A percentile compares a stretch with the other conserved stretches of the same genome.
Evolutionary conservation across 2,329 filamentous ascomycete genomes (phyloP).

Genomic region (Chrysoporthe puriensis): DNA sequence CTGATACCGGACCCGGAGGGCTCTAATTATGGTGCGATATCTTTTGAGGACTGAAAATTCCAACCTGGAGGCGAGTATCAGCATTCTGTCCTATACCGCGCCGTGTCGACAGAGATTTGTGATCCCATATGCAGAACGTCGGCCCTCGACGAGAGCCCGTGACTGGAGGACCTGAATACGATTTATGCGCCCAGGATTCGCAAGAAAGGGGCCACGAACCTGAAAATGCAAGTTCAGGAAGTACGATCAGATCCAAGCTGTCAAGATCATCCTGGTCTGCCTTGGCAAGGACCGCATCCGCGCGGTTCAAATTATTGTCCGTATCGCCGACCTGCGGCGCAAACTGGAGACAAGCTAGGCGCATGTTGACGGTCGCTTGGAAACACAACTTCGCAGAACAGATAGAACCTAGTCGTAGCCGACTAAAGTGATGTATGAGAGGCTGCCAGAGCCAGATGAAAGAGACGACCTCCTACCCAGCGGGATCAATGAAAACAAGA

Average conservation of each 20-base stretch:
- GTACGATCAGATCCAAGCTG: constrained; percentile 68
- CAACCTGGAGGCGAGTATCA: constrained; percentile 57
- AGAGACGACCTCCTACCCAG: neutral
- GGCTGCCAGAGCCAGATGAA: neutral
- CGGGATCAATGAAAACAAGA: neutral
- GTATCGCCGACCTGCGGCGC: constrained; percentile 71
- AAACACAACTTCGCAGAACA: neutral
- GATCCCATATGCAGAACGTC: neutral
- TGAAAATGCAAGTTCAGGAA: constrained; percentile 77
- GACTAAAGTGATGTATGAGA: neutral
- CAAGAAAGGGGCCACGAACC: constrained; percentile 48
- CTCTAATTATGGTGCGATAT: constrained; percentile 73
- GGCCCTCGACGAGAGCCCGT: neutral
- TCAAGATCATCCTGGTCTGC: constrained; percentile 60
- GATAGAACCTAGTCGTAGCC: no score
- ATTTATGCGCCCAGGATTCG: no score
- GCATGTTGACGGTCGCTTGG: constrained; percentile 50
- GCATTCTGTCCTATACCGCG: neutral
- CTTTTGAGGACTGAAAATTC: constrained; percentile 71
- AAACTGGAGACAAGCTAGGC: constrained; percentile 73
- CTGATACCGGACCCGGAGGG: constrained; percentile 66
- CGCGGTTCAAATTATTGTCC: constrained; percentile 70
- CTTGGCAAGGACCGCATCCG: constrained; percentile 63
- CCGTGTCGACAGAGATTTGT: neutral
- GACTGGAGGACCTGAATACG: neutral